Evolutionary conservation across 306 rosid genomes (phyloP).

Genomic region (Dalbergia cultrata): DNA sequence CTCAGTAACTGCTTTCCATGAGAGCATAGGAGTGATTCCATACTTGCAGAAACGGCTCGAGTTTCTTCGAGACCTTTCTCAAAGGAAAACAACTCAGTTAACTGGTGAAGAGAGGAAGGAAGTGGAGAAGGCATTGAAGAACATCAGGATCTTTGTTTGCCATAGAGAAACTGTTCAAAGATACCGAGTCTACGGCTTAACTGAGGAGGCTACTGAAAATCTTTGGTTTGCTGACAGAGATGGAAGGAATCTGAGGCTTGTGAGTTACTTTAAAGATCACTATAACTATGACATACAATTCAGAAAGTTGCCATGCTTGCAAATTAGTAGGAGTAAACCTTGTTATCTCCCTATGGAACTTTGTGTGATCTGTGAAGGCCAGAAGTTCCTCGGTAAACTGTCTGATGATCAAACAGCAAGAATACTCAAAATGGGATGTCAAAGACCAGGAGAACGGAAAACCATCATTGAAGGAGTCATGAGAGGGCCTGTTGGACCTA

Average conservation of each 20-base stretch:
- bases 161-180: conserved; percentile 96
- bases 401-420: conserved; percentile 95
- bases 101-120: conserved; percentile 74
- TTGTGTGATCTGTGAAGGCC: conserved; percentile 96
- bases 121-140: conserved; percentile 92
- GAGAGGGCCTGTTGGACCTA: conserved; percentile 85
- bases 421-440: conserved; percentile 98
- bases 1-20: conserved; percentile 96
- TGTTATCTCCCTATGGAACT: conserved; percentile 99
- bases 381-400: conserved; percentile 90
- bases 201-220: conserved; percentile 89
- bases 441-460: conserved; percentile 88
- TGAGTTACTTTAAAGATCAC: conserved; percentile 91
- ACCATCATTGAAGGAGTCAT: conserved; percentile 85
- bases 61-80: conserved; percentile 84
- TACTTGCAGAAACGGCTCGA: conserved; percentile 93
- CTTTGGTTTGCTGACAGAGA: conserved; percentile 93
- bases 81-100: conserved; percentile 70
- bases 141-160: conserved; percentile 91
- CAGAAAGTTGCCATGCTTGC: conserved; percentile 91
- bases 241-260: conserved; percentile 81
- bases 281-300: conserved; percentile 91
- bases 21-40: conserved; percentile 87
- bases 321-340: conserved; percentile 90
- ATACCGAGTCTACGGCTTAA: conserved; percentile 86